Evolutionary conservation across 352 stramenopile genomes (phyloP).

Genomic region (Pythium vanterpoolii): DNA sequence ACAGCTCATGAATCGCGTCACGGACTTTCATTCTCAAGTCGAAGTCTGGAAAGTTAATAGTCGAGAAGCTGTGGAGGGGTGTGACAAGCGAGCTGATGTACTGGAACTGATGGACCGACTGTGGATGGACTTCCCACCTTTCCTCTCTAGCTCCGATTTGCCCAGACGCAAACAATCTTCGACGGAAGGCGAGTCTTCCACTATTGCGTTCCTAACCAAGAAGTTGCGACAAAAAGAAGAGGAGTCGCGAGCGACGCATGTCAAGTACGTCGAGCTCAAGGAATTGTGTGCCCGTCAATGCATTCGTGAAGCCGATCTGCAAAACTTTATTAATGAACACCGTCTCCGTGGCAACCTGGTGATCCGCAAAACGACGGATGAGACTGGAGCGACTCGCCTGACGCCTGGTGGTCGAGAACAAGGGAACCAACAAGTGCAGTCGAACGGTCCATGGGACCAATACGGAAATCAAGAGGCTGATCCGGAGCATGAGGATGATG

Average conservation of each 20-base stretch:
- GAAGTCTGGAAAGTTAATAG: slow-evolving; percentile 53
- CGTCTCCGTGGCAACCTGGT: slow-evolving; percentile 66
- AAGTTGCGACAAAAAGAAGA: slow-evolving; percentile 54
- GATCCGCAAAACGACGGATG: slow-evolving; percentile 32
- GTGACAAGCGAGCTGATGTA: slow-evolving; percentile 27
- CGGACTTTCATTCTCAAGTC: slow-evolving; percentile 43
- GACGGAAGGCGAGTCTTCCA: slow-evolving; percentile 9
- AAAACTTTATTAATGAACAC: slow-evolving; percentile 83
- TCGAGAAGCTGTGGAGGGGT: slow-evolving; percentile 37
- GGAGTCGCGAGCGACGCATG: slow-evolving; percentile 47
- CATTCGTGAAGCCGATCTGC: slow-evolving; percentile 67
- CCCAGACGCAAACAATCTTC: not conserved
- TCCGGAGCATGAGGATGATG: slow-evolving; percentile 9
- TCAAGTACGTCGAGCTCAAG: slow-evolving; percentile 74
- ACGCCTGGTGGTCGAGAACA: not conserved
- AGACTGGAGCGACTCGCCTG: not conserved
- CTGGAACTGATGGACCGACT: slow-evolving; percentile 38
- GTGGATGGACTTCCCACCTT: slow-evolving; percentile 57
- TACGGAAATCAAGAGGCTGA: not conserved
- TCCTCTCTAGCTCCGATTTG: slow-evolving; percentile 16
- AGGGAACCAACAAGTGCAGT: not conserved
- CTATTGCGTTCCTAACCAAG: slow-evolving; percentile 56
- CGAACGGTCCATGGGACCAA: not conserved
- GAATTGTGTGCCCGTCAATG: slow-evolving; percentile 74
- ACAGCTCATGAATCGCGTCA: slow-evolving; percentile 34